Conservation (phyloP, 768 basidiomycete genomes). For the Mycena amicta region DNA sequence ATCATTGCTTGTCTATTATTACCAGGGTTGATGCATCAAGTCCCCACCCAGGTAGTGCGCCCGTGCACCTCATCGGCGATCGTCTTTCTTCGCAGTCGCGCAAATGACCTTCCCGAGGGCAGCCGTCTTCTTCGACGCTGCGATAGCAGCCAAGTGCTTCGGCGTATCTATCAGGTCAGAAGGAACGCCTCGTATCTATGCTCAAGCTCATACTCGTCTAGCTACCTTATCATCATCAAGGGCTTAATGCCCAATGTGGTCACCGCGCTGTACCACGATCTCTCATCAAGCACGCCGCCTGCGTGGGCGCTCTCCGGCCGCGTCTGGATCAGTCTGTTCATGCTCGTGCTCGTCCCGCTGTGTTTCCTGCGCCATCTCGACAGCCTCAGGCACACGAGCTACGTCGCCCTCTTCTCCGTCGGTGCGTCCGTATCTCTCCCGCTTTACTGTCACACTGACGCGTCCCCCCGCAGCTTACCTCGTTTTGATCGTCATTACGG, state of each 20-base stretch:
- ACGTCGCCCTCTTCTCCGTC: slow-evolving; percentile 87
- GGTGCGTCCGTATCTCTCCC: too few species aligned
- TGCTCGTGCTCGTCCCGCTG: slow-evolving; percentile 77
- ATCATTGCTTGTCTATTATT: too few species aligned
- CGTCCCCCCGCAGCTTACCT: slow-evolving; percentile 81
- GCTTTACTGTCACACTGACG: too few species aligned
- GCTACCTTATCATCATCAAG: slow-evolving; percentile 91
- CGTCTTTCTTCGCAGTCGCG: slow-evolving; percentile 84
- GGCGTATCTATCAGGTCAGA: slow-evolving; percentile 87
- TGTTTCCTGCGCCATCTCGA: slow-evolving; percentile 83
- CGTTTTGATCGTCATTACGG: slow-evolving; percentile 75
- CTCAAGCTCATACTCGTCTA: slow-evolving; percentile 28
- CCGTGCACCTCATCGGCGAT: slow-evolving; percentile 69
- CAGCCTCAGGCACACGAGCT: slow-evolving; percentile 87
- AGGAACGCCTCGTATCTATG: slow-evolving; percentile 1
- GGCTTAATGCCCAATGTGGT: slow-evolving; percentile 92
- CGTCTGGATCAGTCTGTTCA: slow-evolving; percentile 85
- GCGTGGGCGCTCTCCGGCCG: slow-evolving; percentile 74
- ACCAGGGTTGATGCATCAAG: too few species aligned
- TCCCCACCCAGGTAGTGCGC: too few species aligned
- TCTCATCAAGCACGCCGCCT: slow-evolving; percentile 72
- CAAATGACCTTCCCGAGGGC: slow-evolving; percentile 88
- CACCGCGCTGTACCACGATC: slow-evolving; percentile 75
- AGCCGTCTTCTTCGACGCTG: slow-evolving; percentile 88
- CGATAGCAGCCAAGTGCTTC: slow-evolving; percentile 95